These are phyloP conservation scores for Bretschneidera sinensis DNA, from an alignment of 345 rosid genomes.

Conservation along the genomic window DNA sequence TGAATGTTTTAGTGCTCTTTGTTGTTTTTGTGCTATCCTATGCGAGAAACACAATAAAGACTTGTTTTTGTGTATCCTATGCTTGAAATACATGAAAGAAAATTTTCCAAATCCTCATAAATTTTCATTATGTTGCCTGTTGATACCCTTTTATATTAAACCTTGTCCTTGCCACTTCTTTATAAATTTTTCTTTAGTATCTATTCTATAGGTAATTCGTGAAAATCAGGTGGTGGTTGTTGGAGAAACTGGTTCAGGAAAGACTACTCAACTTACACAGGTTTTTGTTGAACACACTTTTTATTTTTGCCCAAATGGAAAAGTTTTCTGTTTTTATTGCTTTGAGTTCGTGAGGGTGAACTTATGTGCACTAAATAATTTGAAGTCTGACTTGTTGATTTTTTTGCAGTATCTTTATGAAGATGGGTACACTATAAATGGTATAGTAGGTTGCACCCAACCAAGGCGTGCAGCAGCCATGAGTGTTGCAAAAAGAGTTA, in stretches of 20 bases:
- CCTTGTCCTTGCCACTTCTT: neutral
- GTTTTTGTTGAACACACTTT: slow-evolving; percentile 17
- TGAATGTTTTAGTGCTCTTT: too few relatives aligned
- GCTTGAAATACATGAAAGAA: too few relatives aligned
- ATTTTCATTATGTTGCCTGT: neutral
- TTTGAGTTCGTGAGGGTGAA: neutral
- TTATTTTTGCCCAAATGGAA: too few relatives aligned
- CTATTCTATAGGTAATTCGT: slow-evolving; percentile 59
- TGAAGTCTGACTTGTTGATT: neutral
- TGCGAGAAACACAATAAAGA: neutral
- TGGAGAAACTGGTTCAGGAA: slow-evolving; percentile 99
- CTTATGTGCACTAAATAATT: too few relatives aligned
- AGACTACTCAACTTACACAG: slow-evolving; percentile 98
- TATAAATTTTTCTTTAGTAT: slow-evolving; percentile 5
- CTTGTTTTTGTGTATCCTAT: neutral
- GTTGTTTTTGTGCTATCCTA: neutral
- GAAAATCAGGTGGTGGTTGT: slow-evolving; percentile 92
- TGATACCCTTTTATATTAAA: neutral
- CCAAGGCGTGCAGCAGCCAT: slow-evolving; percentile 99
- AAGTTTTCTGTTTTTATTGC: neutral
- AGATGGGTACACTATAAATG: slow-evolving; percentile 72
- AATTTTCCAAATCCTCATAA: neutral
- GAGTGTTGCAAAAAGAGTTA: slow-evolving; percentile 99
- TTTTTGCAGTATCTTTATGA: slow-evolving; percentile 75
- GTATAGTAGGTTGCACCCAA: slow-evolving; percentile 92